Base-by-base conservation (phyloP, 768 basidiomycete genomes). In the Termitomyces sp. region DNA sequence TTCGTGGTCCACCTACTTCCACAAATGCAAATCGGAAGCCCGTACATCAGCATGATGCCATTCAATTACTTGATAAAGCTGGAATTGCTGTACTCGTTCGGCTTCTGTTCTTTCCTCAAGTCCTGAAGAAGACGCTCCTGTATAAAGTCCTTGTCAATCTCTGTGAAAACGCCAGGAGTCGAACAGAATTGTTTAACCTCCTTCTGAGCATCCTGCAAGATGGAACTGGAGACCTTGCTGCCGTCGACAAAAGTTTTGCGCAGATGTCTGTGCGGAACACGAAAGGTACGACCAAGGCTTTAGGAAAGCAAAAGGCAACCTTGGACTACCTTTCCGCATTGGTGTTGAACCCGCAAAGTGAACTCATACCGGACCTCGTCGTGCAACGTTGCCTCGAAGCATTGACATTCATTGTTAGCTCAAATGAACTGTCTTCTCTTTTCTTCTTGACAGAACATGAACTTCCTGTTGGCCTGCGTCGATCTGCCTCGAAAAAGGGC, bases 361-460 rank as follows among this genome's bases (percentile, higher is more conserved):
- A 98, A 64, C 83, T 87, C 32, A 86, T 94, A 5, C 96, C 97
- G 1, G 91, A 97, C 64, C 78, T 99, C 44, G 88, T 98, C 55
- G 93, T 93, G 14, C 94, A 98, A 68, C 87, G 96, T 30, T 96
- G 93, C 64, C 80, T 99, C 16, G 97, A 99, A 67, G 91, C 90
- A 2, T 75, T 99, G 65, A 85, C 85, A 0, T 92, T 84, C 68
- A 92, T 98, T 62, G 94, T 97, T 69, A 82, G 78, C 56, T 79
- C 85, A 24, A 98, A 97, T 68, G 88, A 93, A 58, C 70, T 82
- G 18, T 90, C 92, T 1, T 89, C 94, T 0, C 72, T 92, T 18
- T 98, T 95, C 80, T 98, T 99, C 84, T 79, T 99, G 59, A 91
- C 87, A 1, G 97, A 99, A 71, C 94, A 98, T 63, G 97, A 99